Base-by-base conservation (phyloP, 768 basidiomycete species). In the Auricularia cornea region DNA sequence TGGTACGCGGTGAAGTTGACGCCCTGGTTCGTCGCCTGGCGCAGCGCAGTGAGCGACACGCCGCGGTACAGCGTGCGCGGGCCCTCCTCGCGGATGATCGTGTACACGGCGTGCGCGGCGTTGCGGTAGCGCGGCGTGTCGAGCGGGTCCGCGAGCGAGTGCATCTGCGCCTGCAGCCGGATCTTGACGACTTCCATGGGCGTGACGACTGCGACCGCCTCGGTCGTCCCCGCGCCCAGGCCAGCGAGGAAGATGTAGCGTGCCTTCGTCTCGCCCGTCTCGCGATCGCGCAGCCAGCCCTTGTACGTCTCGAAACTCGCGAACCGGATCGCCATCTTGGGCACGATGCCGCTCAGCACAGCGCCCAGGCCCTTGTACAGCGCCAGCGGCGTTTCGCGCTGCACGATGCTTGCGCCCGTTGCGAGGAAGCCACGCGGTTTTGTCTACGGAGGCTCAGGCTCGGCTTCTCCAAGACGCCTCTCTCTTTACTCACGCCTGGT, bases 121-220 rank as follows among this genome's bases (percentile, higher is more conserved):
- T 97, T 98, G 30, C 96, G 84, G 75, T 99, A 99, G 74, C 90
- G 84, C 3, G 97, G 97, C 18, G 84, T 80, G 71, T 99, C 97
- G 61, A 96, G 76, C 38, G 97, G 97, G 75, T 99, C 97, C 6
- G 94, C 92, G 59, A 99, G 81, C 26, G 96, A 98, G 75, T 98
- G 97, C 71, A 91, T 89, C 71, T 99, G 97, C 3, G 97, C 96
- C 76, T 99, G 97, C 69, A 99, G 78, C 30, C 97, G 85, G 72
- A 99, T 98, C 81, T 98, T 98, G 72, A 99, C 92, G 23, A 98
- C 97, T 73, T 99, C 97, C 97, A 99, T 98, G 0, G 97, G 97
- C 54, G 91, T 96, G 12, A 99, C 97, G 54, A 99, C 93, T 18
- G 86, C 80, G 20, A 99, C 84, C 2, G 95, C 97, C 76, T 98